Evolutionary conservation across 108 stramenopile genomes (phyloP), one percentile per base, ranked within the genome.

Genomic region (Cylindrotheca fusiformis): DNA sequence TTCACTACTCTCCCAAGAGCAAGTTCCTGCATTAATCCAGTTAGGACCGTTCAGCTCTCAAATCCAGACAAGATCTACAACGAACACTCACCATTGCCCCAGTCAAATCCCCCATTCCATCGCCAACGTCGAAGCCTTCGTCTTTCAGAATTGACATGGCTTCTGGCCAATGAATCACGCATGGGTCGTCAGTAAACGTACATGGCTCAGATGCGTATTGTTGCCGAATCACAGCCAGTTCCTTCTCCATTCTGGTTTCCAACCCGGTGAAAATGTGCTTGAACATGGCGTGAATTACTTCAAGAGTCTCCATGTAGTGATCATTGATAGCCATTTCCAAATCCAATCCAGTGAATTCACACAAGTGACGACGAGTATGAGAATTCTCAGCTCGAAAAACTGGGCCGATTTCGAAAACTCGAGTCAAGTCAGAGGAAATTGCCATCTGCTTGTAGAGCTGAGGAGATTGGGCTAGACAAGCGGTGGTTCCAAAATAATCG

Each of bases 401-500:
- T 0, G 97, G 97, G 1, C 95, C 97, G 47, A 94, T 81, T 80
- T 98, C 97, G 74, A 96, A 98, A 1, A 98, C 97, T 20, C 95
- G 57, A 14, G 75, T 79, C 44, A 98, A 57, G 74, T 98, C 97
- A 21, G 91, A 91, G 17, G 96, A 87, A 48, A 98, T 92, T 4
- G 97, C 97, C 96, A 98, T 96, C 78, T 98, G 97, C 62, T 98
- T 98, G 88, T 97, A 98, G 22, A 98, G 74, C 69, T 98, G 97
- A 1, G 97, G 97, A 3, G 95, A 96, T 74, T 98, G 97, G 6
- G 97, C 97, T 55, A 98, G 83, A 79, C 97, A 98, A 0, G 96
- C 97, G 2, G 83, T 86, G 47, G 77, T 74, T 25, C 96, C 97
- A 59, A 98, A 98, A 68, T 98, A 98, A 66, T 98, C 96, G 6